Base-by-base conservation (phyloP, 805 yeast genomes). In the Ogataea minuta region DNA sequence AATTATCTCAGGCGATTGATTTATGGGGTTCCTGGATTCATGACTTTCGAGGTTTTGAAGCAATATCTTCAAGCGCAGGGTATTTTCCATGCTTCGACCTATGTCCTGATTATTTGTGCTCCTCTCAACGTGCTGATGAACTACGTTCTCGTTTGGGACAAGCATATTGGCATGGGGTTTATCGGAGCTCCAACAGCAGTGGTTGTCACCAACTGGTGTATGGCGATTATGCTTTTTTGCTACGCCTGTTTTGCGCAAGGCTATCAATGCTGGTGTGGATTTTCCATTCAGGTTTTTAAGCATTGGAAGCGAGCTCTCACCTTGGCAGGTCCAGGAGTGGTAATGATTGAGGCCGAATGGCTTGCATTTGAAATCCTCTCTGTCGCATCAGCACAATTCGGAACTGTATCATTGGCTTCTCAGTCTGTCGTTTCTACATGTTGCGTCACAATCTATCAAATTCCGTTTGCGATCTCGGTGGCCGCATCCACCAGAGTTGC, bases 331-430 rank as follows among this genome's bases (percentile, higher is more conserved):
- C 81, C 81, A 2, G 78, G 80, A 23, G 67, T 73, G 36, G 52
- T 76, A 24, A 76, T 76, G 81, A 67, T 76, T 34, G 80, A 74
- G 54, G 79, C 80, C 9, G 81, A 76, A 53, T 76, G 76, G 58
- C 53, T 76, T 35, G 80, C 80, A 1, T 76, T 76, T 52, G 81
- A 76, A 51, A 66, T 75, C 27, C 67, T 76, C 46, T 73, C 81
- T 3, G 64, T 76, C 44, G 66, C 75, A 41, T 72, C 80, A 1
- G 71, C 79, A 1, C 71, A 74, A 43, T 64, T 76, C 46, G 81
- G 81, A 4, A 75, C 79, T 0, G 57, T 63, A 19, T 65, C 71
- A 4, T 63, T 76, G 38, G 81, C 81, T 4, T 76, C 80, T 0
- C 82, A 76, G 43, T 67, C 74, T 2, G 56, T 70, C 19, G 70